Percentiles rank a stretch among this genome's conserved stretches.
Evolutionary conservation across 1,284 basidiomycete species (phyloP).

Genomic region (Moniliophthora roreri): DNA sequence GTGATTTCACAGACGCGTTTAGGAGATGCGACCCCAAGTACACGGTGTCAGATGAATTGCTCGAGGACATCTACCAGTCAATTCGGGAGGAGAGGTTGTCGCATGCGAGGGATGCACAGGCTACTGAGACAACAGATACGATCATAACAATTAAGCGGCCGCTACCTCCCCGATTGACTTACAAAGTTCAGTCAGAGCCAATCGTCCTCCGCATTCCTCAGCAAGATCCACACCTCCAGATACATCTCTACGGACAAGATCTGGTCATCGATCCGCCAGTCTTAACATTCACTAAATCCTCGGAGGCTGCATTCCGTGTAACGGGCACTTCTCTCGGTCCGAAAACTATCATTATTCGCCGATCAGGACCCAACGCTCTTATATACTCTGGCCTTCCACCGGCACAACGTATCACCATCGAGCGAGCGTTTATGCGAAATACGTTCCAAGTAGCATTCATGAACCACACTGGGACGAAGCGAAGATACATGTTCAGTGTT

Average conservation of each 20-base stretch:
- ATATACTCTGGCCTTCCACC: conserved; percentile 79
- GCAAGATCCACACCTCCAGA: conserved; percentile 73
- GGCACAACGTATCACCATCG: conserved; percentile 75
- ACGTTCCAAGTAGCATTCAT: conserved; percentile 89
- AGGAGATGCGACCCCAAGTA: conserved; percentile 68
- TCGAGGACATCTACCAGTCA: conserved; percentile 78
- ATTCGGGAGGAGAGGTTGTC: conserved; percentile 71
- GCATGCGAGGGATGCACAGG: conserved; percentile 61
- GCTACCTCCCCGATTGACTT: conserved; percentile 77
- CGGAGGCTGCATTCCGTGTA: conserved; percentile 85
- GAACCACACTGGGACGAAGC: conserved; percentile 66
- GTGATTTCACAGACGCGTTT: conserved; percentile 82
- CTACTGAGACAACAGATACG: conserved; percentile 43
- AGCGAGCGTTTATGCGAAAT: conserved; percentile 91
- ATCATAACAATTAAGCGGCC: conserved; percentile 70
- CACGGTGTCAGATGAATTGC: conserved; percentile 69
- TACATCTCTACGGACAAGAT: conserved; percentile 84
- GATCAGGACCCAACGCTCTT: conserved; percentile 77
- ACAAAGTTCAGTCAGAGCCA: conserved; percentile 82
- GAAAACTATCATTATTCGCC: conserved; percentile 79
- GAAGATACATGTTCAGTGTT: conserved; percentile 93
- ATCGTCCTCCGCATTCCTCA: conserved; percentile 83
- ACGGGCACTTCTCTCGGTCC: conserved; percentile 80
- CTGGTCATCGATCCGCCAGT: conserved; percentile 83
- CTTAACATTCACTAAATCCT: conserved; percentile 73